Conservation (phyloP, 805 yeast genomes). For the Candida silvatica region DNA sequence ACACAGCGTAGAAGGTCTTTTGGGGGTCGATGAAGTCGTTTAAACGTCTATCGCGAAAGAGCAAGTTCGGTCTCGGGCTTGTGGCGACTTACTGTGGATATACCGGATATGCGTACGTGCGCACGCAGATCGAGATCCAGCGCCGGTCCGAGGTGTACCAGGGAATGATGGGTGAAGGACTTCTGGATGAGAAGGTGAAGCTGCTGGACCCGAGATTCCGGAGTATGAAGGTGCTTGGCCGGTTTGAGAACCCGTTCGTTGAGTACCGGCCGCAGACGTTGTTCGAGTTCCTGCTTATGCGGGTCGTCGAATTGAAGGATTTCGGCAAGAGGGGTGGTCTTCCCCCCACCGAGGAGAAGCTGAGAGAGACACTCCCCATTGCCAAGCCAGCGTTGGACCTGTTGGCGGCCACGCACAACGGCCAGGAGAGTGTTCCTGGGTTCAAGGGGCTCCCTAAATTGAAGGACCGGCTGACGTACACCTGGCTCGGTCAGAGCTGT, state of each 20-base stretch:
- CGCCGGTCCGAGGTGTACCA: slow-evolving; percentile 24
- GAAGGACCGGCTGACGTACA: slow-evolving; percentile 47
- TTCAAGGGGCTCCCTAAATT: slow-evolving; percentile 23
- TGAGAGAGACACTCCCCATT: slow-evolving; percentile 52
- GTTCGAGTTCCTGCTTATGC: slow-evolving; percentile 71
- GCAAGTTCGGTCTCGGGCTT: slow-evolving; percentile 1
- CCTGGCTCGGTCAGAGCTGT: slow-evolving; percentile 95
- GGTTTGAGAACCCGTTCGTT: slow-evolving; percentile 83
- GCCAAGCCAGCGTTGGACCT: slow-evolving; percentile 47
- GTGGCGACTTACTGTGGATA: slow-evolving; percentile 54
- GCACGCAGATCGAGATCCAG: slow-evolving; percentile 46
- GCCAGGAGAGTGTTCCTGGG: slow-evolving; percentile 5
- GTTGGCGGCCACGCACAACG: slow-evolving; percentile 18
- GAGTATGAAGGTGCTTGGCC: slow-evolving; percentile 54
- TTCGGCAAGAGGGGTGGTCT: slow-evolving; percentile 43
- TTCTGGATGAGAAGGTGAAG: slow-evolving; percentile 1
- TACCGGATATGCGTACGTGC: slow-evolving; percentile 50
- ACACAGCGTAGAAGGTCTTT: too few relatives aligned
- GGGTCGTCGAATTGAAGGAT: slow-evolving; percentile 65
- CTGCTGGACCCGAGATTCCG: slow-evolving; percentile 26
- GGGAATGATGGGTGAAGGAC: slow-evolving; percentile 4
- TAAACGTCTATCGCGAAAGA: too few relatives aligned
- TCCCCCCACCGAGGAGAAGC: slow-evolving; percentile 36
- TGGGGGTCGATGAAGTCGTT: too few relatives aligned
- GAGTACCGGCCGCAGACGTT: slow-evolving; percentile 88